Evolutionary conservation across 345 rosid species (phyloP), one percentile per base, ranked within the genome.

Genomic region (Geranium brycei): DNA sequence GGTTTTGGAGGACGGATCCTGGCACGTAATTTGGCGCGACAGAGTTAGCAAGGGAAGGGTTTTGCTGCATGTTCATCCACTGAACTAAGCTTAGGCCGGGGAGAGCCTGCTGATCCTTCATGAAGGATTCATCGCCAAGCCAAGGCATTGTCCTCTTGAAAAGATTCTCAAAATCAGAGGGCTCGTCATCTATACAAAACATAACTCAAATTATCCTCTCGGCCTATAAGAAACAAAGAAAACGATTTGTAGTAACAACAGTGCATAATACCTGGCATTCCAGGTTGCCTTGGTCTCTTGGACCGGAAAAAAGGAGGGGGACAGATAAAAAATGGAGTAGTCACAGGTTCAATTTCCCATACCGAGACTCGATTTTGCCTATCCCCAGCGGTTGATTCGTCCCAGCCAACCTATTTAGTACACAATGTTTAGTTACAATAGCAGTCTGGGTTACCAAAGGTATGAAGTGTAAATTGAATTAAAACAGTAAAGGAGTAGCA

Each of bases 271-370:
- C 91, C 88, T 66, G 78, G 86, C 87, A 88, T 85, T 77, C 97
- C 97, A 0, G 83, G 88, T 70, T 84, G 93, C 67, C 95, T 88
- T 32, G 82, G 83, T 63, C 80, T 82, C 76, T 84, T 86, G 61
- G 97, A 79, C 81, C 92, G 83, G 64, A 85, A 91, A 72, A 88
- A 91, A 51, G 95, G 96, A 71, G 99, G 85, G 8, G 97, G 97
- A 19, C 89, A 90, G 47, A 93, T 84, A 75, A 83, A 88, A 78
- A 93, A 91, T 31, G 99, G 99, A 72, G 92, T 85, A 69, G 85
- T 79, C 64, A 93, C 88, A 13, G 95, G 99, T 75, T 90, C 99
- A 59, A 90, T 91, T 65, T 93, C 97, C 99, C 99, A 93, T 60
- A 84, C 77, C 57, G 99, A 93, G 59, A 88, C 97, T 66, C 92